A percentile compares a stretch with the other conserved stretches of the same genome.
phyloP scores from a whole-genome alignment of 768 basidiomycete genomes.

The Collybiopsis confluens region DNA sequence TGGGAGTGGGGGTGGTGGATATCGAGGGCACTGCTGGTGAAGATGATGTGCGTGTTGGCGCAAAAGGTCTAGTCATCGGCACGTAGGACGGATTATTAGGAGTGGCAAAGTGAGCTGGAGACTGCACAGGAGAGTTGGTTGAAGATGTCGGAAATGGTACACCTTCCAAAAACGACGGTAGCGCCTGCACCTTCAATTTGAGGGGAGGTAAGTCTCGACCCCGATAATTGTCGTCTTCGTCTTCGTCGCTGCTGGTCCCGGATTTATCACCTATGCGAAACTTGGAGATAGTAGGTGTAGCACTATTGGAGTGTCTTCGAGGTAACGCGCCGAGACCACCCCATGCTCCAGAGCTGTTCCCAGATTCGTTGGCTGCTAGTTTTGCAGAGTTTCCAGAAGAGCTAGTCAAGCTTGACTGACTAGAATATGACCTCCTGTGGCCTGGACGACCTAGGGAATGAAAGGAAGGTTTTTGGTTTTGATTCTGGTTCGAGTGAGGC shows the following conservation, averaged over 20 bases:
- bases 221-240: conserved; percentile 12
- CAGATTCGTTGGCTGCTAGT: neutral
- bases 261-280: neutral
- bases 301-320: neutral
- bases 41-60: neutral
- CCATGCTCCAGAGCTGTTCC: neutral
- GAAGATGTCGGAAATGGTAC: conserved; percentile 14
- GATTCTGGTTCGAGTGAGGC: neutral
- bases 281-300: neutral
- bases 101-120: too few species aligned
- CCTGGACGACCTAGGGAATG: conserved; percentile 3
- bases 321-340: conserved; percentile 3
- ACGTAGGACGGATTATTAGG: too few species aligned
- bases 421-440: conserved; percentile 4
- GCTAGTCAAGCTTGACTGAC: neutral
- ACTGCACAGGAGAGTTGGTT: neutral
- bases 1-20: neutral
- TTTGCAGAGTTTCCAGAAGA: neutral
- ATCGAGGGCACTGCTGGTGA: neutral
- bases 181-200: conserved; percentile 15
- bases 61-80: conserved; percentile 4
- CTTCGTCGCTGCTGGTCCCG: conserved; percentile 15
- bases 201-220: conserved; percentile 13
- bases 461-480: neutral
- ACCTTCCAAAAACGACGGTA: conserved; percentile 11